Base-by-base conservation (phyloP, 2,329 filamentous ascomycete genomes). In the Ambrosiella xylebori region DNA sequence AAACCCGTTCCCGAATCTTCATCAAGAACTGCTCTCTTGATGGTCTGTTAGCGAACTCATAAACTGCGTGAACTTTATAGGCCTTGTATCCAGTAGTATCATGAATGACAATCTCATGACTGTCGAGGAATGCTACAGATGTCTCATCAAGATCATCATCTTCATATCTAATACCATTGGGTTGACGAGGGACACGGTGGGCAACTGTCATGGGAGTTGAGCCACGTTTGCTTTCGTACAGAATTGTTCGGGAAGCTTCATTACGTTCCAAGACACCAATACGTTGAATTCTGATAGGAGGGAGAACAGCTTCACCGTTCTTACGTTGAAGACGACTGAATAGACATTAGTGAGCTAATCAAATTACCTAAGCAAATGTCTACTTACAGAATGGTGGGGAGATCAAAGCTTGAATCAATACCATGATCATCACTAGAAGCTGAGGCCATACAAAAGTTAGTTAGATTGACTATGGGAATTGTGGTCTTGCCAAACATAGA, bases 11-110 rank as follows among this genome's bases (percentile, higher is more conserved):
- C n/a, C 57, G 57, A n/a, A 59, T 56, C 45, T 59, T 59, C 53
- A 56, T 56, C 7, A 59, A 45, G n/a, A 61, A 61, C 35, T 59
- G 53, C 35, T 59, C 57, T 40, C 57, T 40, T n/a, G 59, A 54
- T 38, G 44, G 51, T 4, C 57, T 52, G 40, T 58, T 56, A 8
- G 54, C 50, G 36, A 61, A 61, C 17, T 57, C 50, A 47, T 61
- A 61, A 12, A 59, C 51, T 9, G 59, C 57, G 7, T 61, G 45
- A 35, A 57, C 57, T 15, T 49, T 36, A n/a, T 61, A 61, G 6
- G 54, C 36, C 27, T 57, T 58, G 44, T 61, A 61, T 7, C 59
- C 59, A 3, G 57, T 44, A 6, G 54, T 17, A 11, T 58, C 57
- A 35, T 59, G 54, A 9, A 61, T 40, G 15, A 45, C 55, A 37